Evolutionary conservation across 345 rosid genomes (phyloP).

Genomic region (Chamaenerion angustifolium): DNA sequence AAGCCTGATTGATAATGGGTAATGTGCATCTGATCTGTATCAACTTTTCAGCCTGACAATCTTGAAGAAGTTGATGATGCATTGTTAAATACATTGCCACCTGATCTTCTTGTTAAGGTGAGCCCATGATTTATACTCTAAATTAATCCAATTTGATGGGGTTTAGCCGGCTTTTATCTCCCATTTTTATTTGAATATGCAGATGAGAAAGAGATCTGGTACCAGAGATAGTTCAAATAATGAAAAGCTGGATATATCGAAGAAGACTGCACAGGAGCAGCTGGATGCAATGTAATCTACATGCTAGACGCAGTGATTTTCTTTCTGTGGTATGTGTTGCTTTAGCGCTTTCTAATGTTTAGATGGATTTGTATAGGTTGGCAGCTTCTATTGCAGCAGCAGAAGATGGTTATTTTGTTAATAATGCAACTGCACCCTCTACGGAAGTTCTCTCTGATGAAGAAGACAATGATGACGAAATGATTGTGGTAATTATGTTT

Average conservation of each 20-base stretch:
- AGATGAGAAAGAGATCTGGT: conserved; percentile 7
- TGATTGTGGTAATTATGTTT: conserved; percentile 13
- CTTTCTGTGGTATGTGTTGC: not conserved
- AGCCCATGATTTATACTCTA: conserved; percentile 3
- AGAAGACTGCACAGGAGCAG: conserved; percentile 29
- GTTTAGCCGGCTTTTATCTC: not conserved
- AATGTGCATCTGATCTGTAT: not conserved
- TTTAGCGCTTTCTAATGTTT: conserved; percentile 11
- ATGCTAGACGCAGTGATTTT: not conserved
- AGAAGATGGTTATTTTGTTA: conserved; percentile 18
- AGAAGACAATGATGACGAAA: conserved; percentile 35
- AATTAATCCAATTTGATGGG: not conserved
- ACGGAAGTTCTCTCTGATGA: conserved; percentile 26
- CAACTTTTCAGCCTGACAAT: conserved; percentile 31
- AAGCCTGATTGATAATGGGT: not conserved
- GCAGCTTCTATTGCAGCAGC: conserved; percentile 55
- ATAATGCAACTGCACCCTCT: conserved; percentile 30
- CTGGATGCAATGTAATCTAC: conserved; percentile 56
- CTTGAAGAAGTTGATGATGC: conserved; percentile 60
- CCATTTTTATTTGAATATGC: conserved; percentile 4
- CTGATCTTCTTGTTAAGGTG: conserved; percentile 77
- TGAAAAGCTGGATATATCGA: conserved; percentile 11
- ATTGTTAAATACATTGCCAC: conserved; percentile 75
- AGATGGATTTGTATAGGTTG: conserved; percentile 31
- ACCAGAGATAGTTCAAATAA: conserved; percentile 1